phyloP scores from a whole-genome alignment of 768 basidiomycete species.

The Calocybe gangraenosa region DNA sequence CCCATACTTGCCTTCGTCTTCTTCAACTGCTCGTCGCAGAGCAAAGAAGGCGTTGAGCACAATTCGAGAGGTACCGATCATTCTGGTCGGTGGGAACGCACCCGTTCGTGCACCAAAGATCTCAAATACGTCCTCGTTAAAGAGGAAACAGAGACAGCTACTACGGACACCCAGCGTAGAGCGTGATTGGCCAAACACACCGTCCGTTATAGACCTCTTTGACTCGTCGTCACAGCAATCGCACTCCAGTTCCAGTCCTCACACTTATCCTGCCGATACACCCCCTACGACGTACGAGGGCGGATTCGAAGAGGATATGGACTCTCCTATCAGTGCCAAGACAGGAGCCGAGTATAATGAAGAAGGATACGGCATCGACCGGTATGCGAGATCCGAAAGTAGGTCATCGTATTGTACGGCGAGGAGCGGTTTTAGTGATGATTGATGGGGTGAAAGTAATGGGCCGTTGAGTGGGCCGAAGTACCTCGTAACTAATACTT shows the following conservation, averaged over 20 bases:
- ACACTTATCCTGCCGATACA: conserved; percentile 7
- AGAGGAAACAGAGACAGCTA: conserved; percentile 25
- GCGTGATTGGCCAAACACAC: conserved; percentile 25
- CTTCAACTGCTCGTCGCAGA: conserved; percentile 16
- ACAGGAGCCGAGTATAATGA: background rate
- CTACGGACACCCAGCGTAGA: conserved; percentile 35
- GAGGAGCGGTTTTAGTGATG: conserved; percentile 25
- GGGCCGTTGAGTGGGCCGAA: too few relatives aligned
- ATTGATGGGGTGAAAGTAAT: background rate
- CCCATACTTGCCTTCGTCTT: conserved; percentile 5
- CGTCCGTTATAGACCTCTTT: conserved; percentile 9
- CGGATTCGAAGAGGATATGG: conserved; percentile 8
- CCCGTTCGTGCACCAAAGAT: background rate
- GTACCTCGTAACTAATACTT: too few relatives aligned
- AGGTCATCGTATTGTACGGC: conserved; percentile 32
- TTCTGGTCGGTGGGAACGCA: too few relatives aligned
- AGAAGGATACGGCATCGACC: conserved; percentile 2
- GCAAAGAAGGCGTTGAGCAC: conserved; percentile 14
- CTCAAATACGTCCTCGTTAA: conserved; percentile 20
- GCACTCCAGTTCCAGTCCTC: background rate
- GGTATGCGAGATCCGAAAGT: conserved; percentile 25
- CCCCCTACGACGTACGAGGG: conserved; percentile 18
- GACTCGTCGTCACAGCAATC: conserved; percentile 9
- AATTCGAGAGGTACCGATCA: conserved; percentile 19
- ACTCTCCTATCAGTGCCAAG: background rate